These are phyloP conservation scores for Circinella minor DNA, from an alignment of 371 early-diverging fungal genomes.

Conservation along the genomic window DNA sequence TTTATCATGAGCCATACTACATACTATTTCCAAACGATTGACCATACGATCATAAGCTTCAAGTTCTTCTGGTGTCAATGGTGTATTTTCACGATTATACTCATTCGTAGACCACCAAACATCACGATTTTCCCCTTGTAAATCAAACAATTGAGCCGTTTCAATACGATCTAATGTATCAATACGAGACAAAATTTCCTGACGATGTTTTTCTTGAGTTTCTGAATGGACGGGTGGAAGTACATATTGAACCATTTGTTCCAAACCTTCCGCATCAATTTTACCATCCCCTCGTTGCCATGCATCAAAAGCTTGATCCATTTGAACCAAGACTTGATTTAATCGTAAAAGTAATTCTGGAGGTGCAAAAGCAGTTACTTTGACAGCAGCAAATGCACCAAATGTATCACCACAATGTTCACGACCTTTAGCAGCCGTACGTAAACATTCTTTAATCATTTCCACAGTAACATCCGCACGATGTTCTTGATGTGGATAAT, in stretches of 20 bases:
- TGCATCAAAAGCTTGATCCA: conserved; percentile 46
- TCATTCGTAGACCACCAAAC: conserved; percentile 24
- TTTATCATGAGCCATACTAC: conserved; percentile 59
- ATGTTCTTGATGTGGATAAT: conserved; percentile 38
- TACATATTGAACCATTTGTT: conserved; percentile 32
- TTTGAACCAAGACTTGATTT: conserved; percentile 48
- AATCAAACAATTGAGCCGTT: conserved; percentile 58
- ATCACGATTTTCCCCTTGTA: conserved; percentile 50
- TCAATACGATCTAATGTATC: conserved; percentile 63
- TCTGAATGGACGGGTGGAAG: conserved; percentile 40
- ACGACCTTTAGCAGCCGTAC: conserved; percentile 64
- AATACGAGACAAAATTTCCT: conserved; percentile 31
- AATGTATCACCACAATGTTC: conserved; percentile 38
- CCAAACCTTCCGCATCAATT: conserved; percentile 23
- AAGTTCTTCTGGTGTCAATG: conserved; percentile 55
- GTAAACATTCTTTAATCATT: conserved; percentile 66
- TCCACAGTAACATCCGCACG: conserved; percentile 69
- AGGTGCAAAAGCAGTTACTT: conserved; percentile 84
- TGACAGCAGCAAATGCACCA: conserved; percentile 79
- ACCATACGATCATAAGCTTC: conserved; percentile 74
- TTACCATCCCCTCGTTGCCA: conserved; percentile 27
- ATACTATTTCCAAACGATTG: conserved; percentile 67
- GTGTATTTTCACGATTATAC: conserved; percentile 8
- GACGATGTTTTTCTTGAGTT: conserved; percentile 49
- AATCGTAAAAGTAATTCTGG: conserved; percentile 72